These are phyloP conservation scores for Suillus decipiens DNA, from an alignment of 768 basidiomycete genomes.

Conservation along the genomic window DNA sequence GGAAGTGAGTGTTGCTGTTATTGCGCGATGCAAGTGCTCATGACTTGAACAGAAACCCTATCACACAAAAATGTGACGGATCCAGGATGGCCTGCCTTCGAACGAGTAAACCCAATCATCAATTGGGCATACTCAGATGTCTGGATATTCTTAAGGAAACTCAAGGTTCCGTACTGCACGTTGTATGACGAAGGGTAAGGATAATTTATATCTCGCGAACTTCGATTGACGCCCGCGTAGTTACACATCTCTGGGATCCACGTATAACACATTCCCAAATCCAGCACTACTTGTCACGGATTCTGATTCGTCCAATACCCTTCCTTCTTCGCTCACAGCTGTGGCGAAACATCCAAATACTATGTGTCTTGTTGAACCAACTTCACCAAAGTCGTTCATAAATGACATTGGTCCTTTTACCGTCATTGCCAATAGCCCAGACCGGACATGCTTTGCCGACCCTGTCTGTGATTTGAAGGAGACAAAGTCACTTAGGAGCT, in stretches of 20 bases:
- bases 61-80: conserved; percentile 81
- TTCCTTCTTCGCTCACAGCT: conserved; percentile 24
- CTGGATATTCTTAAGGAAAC: conserved; percentile 79
- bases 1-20: conserved; percentile 62
- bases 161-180: conserved; percentile 82
- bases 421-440: conserved; percentile 23
- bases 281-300: conserved; percentile 60
- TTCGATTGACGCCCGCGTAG: conserved; percentile 39
- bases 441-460: conserved; percentile 21
- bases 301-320: conserved; percentile 15
- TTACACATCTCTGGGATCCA: conserved; percentile 97
- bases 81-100: conserved; percentile 84
- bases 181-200: conserved; percentile 91
- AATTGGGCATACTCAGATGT: conserved; percentile 92
- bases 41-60: conserved; percentile 57
- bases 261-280: conserved; percentile 92
- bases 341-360: conserved; percentile 26
- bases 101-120: conserved; percentile 93
- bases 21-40: not conserved
- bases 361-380: conserved; percentile 19
- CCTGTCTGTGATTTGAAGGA: conserved; percentile 6
- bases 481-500: not conserved
- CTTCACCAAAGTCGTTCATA: not conserved
- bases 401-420: conserved; percentile 14
- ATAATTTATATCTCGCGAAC: not conserved